A percentile compares a stretch with the other conserved stretches of the same genome.
phyloP scores from a whole-genome alignment of 371 early-diverging fungal genomes.

The Polyrhizophydium stewartii region DNA sequence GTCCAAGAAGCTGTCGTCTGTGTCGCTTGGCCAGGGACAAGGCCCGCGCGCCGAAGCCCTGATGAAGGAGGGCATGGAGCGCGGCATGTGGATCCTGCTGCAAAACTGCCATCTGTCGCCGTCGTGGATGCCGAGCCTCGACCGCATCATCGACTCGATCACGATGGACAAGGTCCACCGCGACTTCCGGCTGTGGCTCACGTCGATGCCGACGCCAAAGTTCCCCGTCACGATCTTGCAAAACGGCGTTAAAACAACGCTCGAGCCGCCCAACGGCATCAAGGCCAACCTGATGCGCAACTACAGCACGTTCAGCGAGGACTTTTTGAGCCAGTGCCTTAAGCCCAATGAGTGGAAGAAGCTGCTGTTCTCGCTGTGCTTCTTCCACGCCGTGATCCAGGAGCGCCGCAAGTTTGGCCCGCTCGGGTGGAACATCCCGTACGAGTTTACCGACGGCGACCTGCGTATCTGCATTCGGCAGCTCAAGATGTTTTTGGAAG shows the following conservation, averaged over 20 bases:
- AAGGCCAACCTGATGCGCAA: slow-evolving; percentile 55
- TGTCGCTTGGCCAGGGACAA: slow-evolving; percentile 57
- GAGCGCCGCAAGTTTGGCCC: slow-evolving; percentile 57
- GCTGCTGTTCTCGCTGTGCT: slow-evolving; percentile 45
- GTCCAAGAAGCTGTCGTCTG: slow-evolving; percentile 45
- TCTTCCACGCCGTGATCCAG: slow-evolving; percentile 58
- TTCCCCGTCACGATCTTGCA: slow-evolving; percentile 57
- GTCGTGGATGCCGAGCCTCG: slow-evolving; percentile 55
- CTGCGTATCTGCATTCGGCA: slow-evolving; percentile 49
- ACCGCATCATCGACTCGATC: slow-evolving; percentile 48
- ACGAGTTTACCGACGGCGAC: slow-evolving; percentile 49
- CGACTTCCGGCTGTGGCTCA: slow-evolving; percentile 55
- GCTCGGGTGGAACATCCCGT: slow-evolving; percentile 59
- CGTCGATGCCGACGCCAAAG: slow-evolving; percentile 51
- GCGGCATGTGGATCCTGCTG: slow-evolving; percentile 52
- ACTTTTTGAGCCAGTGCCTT: slow-evolving; percentile 34
- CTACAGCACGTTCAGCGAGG: slow-evolving; percentile 53
- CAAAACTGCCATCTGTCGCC: slow-evolving; percentile 59
- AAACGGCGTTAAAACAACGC: slow-evolving; percentile 53
- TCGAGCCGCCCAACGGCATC: slow-evolving; percentile 57
- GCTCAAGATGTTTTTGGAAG: slow-evolving; percentile 55
- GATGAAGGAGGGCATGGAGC: slow-evolving; percentile 51
- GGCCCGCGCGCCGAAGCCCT: slow-evolving; percentile 53
- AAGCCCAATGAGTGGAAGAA: slow-evolving; percentile 49
- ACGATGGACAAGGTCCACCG: slow-evolving; percentile 52